A percentile compares a stretch with the other conserved stretches of the same genome.
Conservation (phyloP, 164 flowering plant species). For the Vitis labrusca region DNA sequence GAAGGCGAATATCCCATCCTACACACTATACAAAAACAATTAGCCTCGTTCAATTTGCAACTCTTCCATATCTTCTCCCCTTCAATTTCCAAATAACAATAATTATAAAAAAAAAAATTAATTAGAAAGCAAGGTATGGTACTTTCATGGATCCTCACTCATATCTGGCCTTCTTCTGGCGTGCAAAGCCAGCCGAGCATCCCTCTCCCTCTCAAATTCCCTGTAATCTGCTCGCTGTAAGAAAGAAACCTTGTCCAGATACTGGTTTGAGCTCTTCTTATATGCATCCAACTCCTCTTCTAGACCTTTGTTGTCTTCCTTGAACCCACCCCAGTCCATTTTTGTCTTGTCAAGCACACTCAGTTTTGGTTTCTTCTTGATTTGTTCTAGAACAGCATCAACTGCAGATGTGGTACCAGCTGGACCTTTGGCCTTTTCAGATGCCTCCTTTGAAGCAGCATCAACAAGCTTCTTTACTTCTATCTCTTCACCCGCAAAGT, state of each 20-base stretch:
- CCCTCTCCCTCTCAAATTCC: conserved; percentile 92
- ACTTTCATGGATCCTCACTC: conserved; percentile 48
- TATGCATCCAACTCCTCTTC: conserved; percentile 95
- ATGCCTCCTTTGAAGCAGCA: conserved; percentile 74
- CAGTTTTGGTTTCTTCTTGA: conserved; percentile 89
- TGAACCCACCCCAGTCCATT: conserved; percentile 97
- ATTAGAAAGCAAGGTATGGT: not conserved
- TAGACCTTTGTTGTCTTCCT: conserved; percentile 75
- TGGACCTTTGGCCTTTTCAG: conserved; percentile 57
- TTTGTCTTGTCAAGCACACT: conserved; percentile 97
- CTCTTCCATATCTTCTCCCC: no score
- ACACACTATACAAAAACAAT: no score
- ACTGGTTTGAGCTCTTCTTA: conserved; percentile 95
- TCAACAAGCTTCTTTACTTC: conserved; percentile 79
- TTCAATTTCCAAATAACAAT: no score
- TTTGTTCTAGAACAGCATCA: conserved; percentile 89
- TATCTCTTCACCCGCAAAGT: conserved; percentile 89
- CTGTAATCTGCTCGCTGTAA: conserved; percentile 78
- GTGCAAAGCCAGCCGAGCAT: conserved; percentile 80
- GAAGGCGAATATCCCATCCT: no score
- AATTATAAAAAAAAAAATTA: no score
- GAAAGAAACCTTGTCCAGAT: conserved; percentile 80
- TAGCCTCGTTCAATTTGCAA: no score
- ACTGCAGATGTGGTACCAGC: conserved; percentile 67
- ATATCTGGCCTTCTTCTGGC: conserved; percentile 65